These are phyloP conservation scores for Sugiyamaella qingdaonensis DNA, from an alignment of 805 yeast genomes.

Conservation along the genomic window DNA sequence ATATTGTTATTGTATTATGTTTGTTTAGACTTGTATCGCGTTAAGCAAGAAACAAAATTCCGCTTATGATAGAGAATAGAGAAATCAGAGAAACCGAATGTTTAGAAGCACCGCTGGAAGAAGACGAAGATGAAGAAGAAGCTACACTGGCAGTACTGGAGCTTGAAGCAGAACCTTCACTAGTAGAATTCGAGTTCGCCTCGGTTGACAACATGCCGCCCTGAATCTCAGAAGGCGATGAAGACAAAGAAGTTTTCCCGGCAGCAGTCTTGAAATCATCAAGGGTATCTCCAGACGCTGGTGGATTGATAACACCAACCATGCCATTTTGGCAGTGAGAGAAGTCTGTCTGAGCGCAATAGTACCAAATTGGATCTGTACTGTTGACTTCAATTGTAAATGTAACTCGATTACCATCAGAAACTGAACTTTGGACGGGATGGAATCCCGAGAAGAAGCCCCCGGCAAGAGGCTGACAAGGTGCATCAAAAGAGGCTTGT, in stretches of 20 bases:
- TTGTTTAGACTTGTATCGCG: too few relatives aligned
- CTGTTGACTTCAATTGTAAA: conserved; percentile 17
- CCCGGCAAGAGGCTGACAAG: conserved; percentile 16
- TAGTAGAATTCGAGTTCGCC: conserved; percentile 3
- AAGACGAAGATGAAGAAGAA: background rate
- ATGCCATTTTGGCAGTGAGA: conserved; percentile 25
- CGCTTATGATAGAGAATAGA: too few relatives aligned
- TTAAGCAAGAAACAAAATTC: too few relatives aligned
- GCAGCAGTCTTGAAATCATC: conserved; percentile 15
- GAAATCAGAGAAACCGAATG: background rate
- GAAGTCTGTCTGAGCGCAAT: conserved; percentile 22
- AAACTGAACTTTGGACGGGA: conserved; percentile 2
- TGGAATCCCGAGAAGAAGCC: conserved; percentile 23
- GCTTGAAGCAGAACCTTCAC: conserved; percentile 4
- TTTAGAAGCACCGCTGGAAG: conserved; percentile 5
- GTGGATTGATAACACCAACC: conserved; percentile 27
- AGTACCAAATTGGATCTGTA: conserved; percentile 25
- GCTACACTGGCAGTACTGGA: conserved; percentile 6
- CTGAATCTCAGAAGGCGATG: conserved; percentile 13
- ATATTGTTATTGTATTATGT: too few relatives aligned
- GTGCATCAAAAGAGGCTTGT: conserved; percentile 20
- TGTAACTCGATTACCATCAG: conserved; percentile 10
- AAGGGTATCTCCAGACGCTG: conserved; percentile 14
- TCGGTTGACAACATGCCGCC: conserved; percentile 11
- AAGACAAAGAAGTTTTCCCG: conserved; percentile 8